Percentiles rank a stretch among this genome's conserved stretches.
Evolutionary conservation across 257 asterid species (phyloP).

Genomic region (Nicotiana sylvestris): DNA sequence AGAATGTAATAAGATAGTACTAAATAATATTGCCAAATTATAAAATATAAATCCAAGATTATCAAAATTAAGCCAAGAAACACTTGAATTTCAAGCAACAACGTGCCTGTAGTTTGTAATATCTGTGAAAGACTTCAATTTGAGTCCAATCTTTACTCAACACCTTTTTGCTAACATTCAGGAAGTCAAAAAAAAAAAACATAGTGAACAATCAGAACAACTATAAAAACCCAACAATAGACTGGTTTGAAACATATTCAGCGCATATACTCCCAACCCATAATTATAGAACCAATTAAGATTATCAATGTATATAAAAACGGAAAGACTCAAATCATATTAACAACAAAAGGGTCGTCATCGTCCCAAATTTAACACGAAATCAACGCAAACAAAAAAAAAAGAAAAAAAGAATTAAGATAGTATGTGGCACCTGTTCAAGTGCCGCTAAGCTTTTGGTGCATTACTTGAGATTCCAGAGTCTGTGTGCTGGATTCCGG

Average conservation of each 20-base stretch:
- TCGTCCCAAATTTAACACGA: background rate
- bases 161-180: background rate
- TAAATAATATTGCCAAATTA: background rate
- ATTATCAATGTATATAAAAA: background rate
- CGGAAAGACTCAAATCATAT: background rate
- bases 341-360: background rate
- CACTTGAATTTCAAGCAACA: background rate
- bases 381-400: background rate
- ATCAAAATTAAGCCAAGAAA: background rate
- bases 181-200: background rate
- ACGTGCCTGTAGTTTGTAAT: background rate
- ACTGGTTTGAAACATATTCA: background rate
- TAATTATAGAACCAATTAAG: background rate
- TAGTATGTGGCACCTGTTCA: background rate
- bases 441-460: background rate
- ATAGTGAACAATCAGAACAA: background rate
- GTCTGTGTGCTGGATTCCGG: background rate
- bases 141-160: background rate
- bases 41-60: background rate
- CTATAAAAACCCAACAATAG: background rate
- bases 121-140: background rate
- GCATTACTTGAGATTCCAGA: conserved; percentile 5
- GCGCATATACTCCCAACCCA: background rate
- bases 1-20: background rate
- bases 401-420: background rate